Evolutionary conservation across 169 alveolate species (phyloP), one percentile per base, ranked within the genome.

Genomic region (Plasmodium cynomolgi): DNA sequence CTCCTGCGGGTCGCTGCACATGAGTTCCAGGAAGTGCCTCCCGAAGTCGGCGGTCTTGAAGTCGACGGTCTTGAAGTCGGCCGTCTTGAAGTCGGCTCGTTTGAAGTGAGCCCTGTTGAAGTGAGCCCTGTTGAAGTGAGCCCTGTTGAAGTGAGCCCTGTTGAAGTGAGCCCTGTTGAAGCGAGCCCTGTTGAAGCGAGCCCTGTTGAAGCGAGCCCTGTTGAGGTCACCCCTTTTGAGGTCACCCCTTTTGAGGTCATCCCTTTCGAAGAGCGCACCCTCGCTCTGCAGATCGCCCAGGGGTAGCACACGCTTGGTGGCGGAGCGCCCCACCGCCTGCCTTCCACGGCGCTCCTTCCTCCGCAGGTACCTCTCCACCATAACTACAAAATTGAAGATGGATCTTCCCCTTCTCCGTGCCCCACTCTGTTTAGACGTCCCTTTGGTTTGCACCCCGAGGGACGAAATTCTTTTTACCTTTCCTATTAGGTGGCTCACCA

Each of bases 1-100:
- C 81, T 88, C 94, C 44, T 88, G 94, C 3, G 90, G 79, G 31
- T 56, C 88, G 33, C 56, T 58, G 47, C 62, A 79, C 50, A 88
- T 88, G 26, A 88, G 44, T 33, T 88, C 83, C n/a, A 34, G 68
- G 23, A 88, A 79, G 37, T 88, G 33, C 29, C 72, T 50, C 17
- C 62, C 90, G 31, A 88, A 88, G 37, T 56, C 41, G 8, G 20
- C 17, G 29, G 17, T 86, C 8, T 50, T 2, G 8, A 50, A 3
- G 33, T 29, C 31, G 11, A 13, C 31, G 1, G 8, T 75, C 11
- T 82, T 82, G 9, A 80, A 11, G 29, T 37, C n/a, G 0, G 15
- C n/a, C 15, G 15, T 83, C 7, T 23, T 29, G 23, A 83, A 33
- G 23, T 56, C 58, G 13, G 6, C 20, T 9, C 11, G 0, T 0